phyloP scores from a whole-genome alignment of 2,329 filamentous ascomycete species.

The Pyrenophora graminea region DNA sequence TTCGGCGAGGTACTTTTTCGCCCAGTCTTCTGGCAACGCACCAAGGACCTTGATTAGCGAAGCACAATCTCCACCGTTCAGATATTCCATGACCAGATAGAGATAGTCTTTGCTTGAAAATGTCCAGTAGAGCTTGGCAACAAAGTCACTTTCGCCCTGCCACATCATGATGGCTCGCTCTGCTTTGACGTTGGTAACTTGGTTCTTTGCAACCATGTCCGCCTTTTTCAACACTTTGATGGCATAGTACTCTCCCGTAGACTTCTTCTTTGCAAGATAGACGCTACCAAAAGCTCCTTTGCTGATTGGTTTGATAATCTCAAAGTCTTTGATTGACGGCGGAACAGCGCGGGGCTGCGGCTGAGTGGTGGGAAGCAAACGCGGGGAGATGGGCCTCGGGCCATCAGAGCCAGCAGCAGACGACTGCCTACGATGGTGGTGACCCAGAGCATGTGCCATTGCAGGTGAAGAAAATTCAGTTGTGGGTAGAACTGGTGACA shows the following conservation, averaged over 20 bases:
- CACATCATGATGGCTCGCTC: slow-evolving; percentile 99
- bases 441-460: slow-evolving; percentile 55
- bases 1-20: slow-evolving; percentile 94
- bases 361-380: slow-evolving; percentile 74
- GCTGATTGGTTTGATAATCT: slow-evolving; percentile 99
- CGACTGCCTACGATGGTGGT: slow-evolving; percentile 85
- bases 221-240: slow-evolving; percentile 99
- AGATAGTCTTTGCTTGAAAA: slow-evolving; percentile 99
- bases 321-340: slow-evolving; percentile 98
- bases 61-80: slow-evolving; percentile 96
- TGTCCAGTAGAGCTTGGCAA: slow-evolving; percentile 98
- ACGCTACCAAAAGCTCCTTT: slow-evolving; percentile 98
- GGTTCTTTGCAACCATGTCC: slow-evolving; percentile 99
- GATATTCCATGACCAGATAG: slow-evolving; percentile 98
- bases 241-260: slow-evolving; percentile 95
- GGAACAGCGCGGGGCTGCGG: slow-evolving; percentile 86
- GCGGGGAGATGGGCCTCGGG: slow-evolving; percentile 75
- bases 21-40: slow-evolving; percentile 94
- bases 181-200: slow-evolving; percentile 98
- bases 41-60: slow-evolving; percentile 94
- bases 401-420: slow-evolving; percentile 79
- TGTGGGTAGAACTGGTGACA: slow-evolving; percentile 82
- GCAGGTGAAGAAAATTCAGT: slow-evolving; percentile 81
- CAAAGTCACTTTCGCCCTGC: slow-evolving; percentile 98
- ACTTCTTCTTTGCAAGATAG: slow-evolving; percentile 97